Conservation (phyloP, 306 rosid genomes). For the Ziziphus jujuba region DNA sequence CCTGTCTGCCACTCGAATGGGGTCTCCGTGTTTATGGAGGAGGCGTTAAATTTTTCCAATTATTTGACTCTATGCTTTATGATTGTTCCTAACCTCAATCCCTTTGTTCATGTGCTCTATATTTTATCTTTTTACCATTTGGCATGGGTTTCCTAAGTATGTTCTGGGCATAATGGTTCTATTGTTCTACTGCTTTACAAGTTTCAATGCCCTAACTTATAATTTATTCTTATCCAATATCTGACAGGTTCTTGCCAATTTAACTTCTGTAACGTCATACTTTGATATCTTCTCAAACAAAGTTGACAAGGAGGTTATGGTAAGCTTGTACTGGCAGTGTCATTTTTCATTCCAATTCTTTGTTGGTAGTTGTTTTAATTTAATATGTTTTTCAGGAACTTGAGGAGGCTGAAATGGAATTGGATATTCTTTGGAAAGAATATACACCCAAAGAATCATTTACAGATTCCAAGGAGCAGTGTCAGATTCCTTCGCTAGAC, state of each 20-base stretch:
- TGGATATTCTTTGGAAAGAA: slow-evolving; percentile 67
- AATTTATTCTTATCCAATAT: slow-evolving; percentile 19
- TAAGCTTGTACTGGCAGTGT: slow-evolving; percentile 35
- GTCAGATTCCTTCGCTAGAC: slow-evolving; percentile 38
- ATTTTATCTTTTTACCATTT: background rate
- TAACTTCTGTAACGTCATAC: slow-evolving; percentile 76
- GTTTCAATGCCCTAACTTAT: slow-evolving; percentile 11
- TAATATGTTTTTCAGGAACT: slow-evolving; percentile 54
- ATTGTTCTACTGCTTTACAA: background rate
- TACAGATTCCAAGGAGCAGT: slow-evolving; percentile 42
- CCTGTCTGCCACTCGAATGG: too few relatives aligned
- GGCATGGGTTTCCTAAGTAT: background rate
- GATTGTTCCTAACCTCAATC: background rate
- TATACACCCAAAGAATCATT: slow-evolving; percentile 31
- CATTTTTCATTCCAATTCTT: slow-evolving; percentile 17
- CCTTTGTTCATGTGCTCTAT: background rate
- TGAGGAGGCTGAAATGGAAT: slow-evolving; percentile 91
- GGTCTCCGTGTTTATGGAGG: too few relatives aligned
- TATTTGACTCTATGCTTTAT: background rate
- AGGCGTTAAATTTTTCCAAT: too few relatives aligned
- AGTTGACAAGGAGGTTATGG: slow-evolving; percentile 67
- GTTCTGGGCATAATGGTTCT: slow-evolving; percentile 1
- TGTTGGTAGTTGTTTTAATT: slow-evolving; percentile 21
- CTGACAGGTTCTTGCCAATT: slow-evolving; percentile 72
- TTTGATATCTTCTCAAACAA: slow-evolving; percentile 66